A percentile compares a stretch with the other conserved stretches of the same genome.
phyloP scores from a whole-genome alignment of 352 stramenopile species.

The Phytophthora pistaciae region DNA sequence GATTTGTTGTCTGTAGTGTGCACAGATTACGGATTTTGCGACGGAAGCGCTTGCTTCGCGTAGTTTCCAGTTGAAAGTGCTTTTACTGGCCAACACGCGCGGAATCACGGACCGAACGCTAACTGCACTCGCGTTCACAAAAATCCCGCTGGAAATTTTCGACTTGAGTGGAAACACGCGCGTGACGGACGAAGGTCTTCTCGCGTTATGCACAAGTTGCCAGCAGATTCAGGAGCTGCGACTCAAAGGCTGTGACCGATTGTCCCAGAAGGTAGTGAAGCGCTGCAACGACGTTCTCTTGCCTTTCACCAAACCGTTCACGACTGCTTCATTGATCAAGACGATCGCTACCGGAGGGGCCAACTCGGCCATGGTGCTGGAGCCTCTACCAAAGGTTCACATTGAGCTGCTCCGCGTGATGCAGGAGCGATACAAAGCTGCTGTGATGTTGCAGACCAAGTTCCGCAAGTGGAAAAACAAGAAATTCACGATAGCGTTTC shows the following conservation, averaged over 20 bases:
- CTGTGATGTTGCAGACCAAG: constrained; percentile 47
- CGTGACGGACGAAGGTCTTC: constrained; percentile 64
- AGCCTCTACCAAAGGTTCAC: constrained; percentile 41
- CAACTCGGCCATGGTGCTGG: constrained; percentile 39
- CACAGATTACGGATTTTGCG: constrained; percentile 54
- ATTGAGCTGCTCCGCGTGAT: constrained; percentile 45
- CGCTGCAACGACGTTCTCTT: constrained; percentile 42
- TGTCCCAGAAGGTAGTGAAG: constrained; percentile 50
- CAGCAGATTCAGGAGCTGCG: constrained; percentile 62
- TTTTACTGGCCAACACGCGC: constrained; percentile 50
- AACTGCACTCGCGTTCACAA: constrained; percentile 47
- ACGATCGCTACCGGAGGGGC: constrained; percentile 50
- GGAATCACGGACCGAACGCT: constrained; percentile 62
- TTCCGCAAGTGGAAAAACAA: constrained; percentile 60
- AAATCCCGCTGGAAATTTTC: constrained; percentile 50
- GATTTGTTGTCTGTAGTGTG: constrained; percentile 39
- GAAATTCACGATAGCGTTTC: constrained; percentile 44
- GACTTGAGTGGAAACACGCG: constrained; percentile 71
- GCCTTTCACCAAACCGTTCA: constrained; percentile 50
- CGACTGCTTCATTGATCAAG: constrained; percentile 42
- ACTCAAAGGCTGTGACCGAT: constrained; percentile 70
- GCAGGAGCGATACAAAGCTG: constrained; percentile 45
- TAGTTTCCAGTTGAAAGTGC: constrained; percentile 46
- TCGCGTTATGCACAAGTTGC: constrained; percentile 44
- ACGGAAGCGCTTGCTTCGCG: constrained; percentile 59